Conservation (phyloP, 2,329 filamentous ascomycete species). For the Zymoseptoria passerinii region DNA sequence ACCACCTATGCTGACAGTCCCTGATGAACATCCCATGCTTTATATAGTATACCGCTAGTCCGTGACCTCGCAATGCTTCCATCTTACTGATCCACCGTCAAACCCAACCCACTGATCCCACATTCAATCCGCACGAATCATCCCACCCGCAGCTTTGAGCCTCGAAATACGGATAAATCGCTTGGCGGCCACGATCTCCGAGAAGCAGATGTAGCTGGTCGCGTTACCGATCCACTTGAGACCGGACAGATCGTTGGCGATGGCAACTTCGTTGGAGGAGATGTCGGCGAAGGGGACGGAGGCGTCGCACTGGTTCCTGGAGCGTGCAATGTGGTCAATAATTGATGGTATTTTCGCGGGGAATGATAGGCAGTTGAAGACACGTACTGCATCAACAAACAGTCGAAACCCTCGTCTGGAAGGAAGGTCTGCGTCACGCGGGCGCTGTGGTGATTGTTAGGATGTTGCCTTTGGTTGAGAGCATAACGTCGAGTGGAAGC, state of each 20-base stretch:
- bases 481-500: not conserved
- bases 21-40: not conserved
- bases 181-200: constrained; percentile 9
- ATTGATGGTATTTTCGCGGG: not conserved
- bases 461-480: not conserved
- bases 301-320: constrained; percentile 16
- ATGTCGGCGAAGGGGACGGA: constrained; percentile 9
- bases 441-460: constrained; percentile 9
- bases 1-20: not conserved
- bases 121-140: not conserved
- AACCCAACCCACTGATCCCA: not conserved
- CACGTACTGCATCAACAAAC: constrained; percentile 25
- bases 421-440: constrained; percentile 18
- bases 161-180: constrained; percentile 14
- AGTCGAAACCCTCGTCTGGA: constrained; percentile 20
- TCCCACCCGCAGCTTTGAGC: constrained; percentile 2
- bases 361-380: not conserved
- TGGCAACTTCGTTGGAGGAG: constrained; percentile 1
- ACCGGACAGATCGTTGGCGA: constrained; percentile 14
- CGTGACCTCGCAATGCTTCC: not conserved
- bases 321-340: not conserved
- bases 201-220: constrained; percentile 24
- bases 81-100: not conserved
- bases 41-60: too few species aligned
- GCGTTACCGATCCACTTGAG: constrained; percentile 17